phyloP scores from a whole-genome alignment of 2,329 filamentous ascomycete genomes.

The Colletotrichum orchidophilum region DNA sequence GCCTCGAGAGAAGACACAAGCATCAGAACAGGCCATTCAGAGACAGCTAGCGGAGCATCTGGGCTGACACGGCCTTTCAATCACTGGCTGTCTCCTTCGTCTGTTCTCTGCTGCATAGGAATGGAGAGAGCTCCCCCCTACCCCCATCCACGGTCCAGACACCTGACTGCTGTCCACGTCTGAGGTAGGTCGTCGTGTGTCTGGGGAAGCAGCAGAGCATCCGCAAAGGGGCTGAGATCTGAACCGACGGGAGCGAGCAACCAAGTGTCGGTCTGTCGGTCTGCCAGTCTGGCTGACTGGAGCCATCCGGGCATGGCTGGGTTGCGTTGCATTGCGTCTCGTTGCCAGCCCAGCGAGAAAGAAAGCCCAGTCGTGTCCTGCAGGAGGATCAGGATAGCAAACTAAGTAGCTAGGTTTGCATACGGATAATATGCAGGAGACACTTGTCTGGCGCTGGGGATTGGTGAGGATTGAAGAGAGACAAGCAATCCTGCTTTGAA shows the following conservation, averaged over 20 bases:
- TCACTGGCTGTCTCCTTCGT: not conserved
- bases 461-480: not conserved
- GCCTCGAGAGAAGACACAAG: not conserved
- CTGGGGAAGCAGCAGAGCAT: not conserved
- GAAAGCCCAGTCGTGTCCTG: not conserved
- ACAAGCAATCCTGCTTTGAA: slow-evolving; percentile 7
- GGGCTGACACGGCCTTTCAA: not conserved
- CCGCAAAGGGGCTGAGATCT: not conserved
- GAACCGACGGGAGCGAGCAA: not conserved
- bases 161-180: not conserved
- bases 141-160: not conserved
- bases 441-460: not conserved
- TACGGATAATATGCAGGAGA: slow-evolving; percentile 4
- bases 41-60: slow-evolving; percentile 2
- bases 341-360: slow-evolving; percentile 16
- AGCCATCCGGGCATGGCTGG: not conserved
- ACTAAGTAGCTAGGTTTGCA: not conserved
- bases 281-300: not conserved
- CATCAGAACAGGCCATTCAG: slow-evolving; percentile 16
- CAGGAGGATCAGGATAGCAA: not conserved
- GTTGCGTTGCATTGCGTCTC: slow-evolving; percentile 22
- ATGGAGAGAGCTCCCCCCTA: not conserved
- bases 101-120: not conserved
- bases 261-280: slow-evolving; percentile 8
- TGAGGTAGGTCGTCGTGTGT: not conserved